Evolutionary conservation across 352 stramenopile species (phyloP).

Genomic region (Pythium guiyangense): DNA sequence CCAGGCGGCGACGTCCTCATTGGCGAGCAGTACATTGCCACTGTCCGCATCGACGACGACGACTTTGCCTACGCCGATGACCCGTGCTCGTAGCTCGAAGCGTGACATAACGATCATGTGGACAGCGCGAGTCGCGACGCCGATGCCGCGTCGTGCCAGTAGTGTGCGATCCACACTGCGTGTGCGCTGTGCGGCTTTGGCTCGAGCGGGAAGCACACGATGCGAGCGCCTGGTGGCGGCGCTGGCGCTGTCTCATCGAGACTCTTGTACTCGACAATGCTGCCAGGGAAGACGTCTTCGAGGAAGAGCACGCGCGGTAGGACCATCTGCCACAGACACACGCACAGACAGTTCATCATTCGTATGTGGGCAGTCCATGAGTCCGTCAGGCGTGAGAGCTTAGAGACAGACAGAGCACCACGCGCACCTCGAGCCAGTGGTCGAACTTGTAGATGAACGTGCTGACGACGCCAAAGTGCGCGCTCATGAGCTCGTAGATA

Average conservation of each 20-base stretch:
- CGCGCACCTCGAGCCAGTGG: slow-evolving; percentile 72
- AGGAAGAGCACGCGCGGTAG: slow-evolving; percentile 26
- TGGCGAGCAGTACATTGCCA: slow-evolving; percentile 87
- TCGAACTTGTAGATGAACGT: slow-evolving; percentile 85
- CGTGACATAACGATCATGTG: no score
- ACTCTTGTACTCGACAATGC: slow-evolving; percentile 72
- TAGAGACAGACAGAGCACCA: background rate
- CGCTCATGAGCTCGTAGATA: slow-evolving; percentile 35
- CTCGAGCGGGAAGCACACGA: slow-evolving; percentile 82
- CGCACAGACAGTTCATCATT: slow-evolving; percentile 26
- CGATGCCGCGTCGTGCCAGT: slow-evolving; percentile 23
- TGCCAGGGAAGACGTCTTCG: slow-evolving; percentile 35
- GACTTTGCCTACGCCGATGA: slow-evolving; percentile 59
- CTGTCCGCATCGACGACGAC: slow-evolving; percentile 92
- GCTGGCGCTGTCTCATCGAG: slow-evolving; percentile 15
- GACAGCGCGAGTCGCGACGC: background rate
- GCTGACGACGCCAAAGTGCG: slow-evolving; percentile 29
- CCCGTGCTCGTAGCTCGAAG: slow-evolving; percentile 32
- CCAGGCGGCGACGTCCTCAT: slow-evolving; percentile 85
- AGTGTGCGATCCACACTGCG: slow-evolving; percentile 37
- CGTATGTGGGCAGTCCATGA: background rate
- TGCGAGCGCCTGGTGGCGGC: slow-evolving; percentile 22
- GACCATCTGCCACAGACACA: slow-evolving; percentile 27
- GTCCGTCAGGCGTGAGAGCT: background rate
- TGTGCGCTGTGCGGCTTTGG: slow-evolving; percentile 67